phyloP scores from a whole-genome alignment of 495 filamentous ascomycete genomes.

The Daldinia childiae region DNA sequence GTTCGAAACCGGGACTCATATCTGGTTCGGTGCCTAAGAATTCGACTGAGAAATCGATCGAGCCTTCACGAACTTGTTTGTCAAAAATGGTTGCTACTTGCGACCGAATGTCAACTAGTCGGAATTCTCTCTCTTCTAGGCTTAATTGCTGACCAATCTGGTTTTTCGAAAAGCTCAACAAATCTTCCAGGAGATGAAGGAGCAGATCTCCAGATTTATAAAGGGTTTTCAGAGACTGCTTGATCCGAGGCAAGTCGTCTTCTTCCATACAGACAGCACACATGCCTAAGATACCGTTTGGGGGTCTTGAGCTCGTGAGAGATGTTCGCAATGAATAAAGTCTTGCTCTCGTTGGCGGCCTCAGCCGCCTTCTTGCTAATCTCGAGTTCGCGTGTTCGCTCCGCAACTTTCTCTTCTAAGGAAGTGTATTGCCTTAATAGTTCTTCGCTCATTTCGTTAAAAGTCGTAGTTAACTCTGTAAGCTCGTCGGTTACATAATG shows the following conservation, averaged over 20 bases:
- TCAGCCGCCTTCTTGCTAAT: constrained; percentile 91
- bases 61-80: constrained; percentile 82
- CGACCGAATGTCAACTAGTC: constrained; percentile 77
- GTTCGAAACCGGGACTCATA: constrained; percentile 45
- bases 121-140: constrained; percentile 87
- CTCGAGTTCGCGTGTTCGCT: constrained; percentile 85
- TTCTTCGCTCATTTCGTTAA: constrained; percentile 95
- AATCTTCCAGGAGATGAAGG: constrained; percentile 86
- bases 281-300: constrained; percentile 96
- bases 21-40: constrained; percentile 66
- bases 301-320: constrained; percentile 92
- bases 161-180: constrained; percentile 92
- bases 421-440: constrained; percentile 83
- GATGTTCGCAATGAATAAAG: constrained; percentile 94
- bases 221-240: constrained; percentile 81
- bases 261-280: constrained; percentile 91
- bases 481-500: constrained; percentile 85
- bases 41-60: constrained; percentile 74
- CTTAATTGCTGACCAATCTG: constrained; percentile 82
- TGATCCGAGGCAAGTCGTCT: constrained; percentile 77
- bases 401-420: constrained; percentile 82
- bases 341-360: constrained; percentile 93
- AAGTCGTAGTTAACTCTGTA: constrained; percentile 84
- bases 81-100: constrained; percentile 88
- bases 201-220: constrained; percentile 92